Evolutionary conservation across 257 asterid genomes (phyloP), one percentile per base, ranked within the genome.

Genomic region (Scutellaria baicalensis): DNA sequence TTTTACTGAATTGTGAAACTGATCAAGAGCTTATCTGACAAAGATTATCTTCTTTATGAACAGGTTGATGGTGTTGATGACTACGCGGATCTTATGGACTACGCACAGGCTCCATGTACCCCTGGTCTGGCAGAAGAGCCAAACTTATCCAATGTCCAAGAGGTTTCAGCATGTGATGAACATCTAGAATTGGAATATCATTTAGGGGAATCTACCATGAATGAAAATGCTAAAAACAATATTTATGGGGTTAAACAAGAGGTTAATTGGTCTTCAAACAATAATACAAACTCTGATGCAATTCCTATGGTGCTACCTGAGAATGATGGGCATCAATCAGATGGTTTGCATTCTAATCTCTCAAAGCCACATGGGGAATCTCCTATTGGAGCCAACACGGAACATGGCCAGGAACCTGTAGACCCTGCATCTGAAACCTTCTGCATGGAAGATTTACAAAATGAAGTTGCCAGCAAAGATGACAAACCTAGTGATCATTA

Each of bases 61-160:
- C 86, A 87, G 96, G 80, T 85, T 59, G 91, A 69, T 35, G 82
- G 55, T 61, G 85, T 49, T 79, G 80, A 74, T 71, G 91, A 72
- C 49, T 72, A 79, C 74, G 81, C 68, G 43, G 86, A 85, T 72
- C 69, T 77, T 47, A 79, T 93, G 91, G 97, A 91, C 60, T 84
- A 84, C 72, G 93, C 91, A 74, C 93, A 91, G 57, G 99, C 96
- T 73, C 99, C 99, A 59, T 72, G 86, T 75, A 93, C 99, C 73
- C 99, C 99, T 71, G 93, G 97, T 61, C 78, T 93, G 79, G 84
- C 56, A 45, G 96, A 93, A 73, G 95, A 84, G 72, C 89, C 96
- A 43, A 89, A 89, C 64, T 59, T 93, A 71, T 86, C 93, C 64
- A 93, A 84, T 74, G 71, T 79, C 69, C 84, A 88, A 84, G 98